Evolutionary conservation across 208 protist species (phyloP).

Genomic region (Wallacemonas sp.): DNA sequence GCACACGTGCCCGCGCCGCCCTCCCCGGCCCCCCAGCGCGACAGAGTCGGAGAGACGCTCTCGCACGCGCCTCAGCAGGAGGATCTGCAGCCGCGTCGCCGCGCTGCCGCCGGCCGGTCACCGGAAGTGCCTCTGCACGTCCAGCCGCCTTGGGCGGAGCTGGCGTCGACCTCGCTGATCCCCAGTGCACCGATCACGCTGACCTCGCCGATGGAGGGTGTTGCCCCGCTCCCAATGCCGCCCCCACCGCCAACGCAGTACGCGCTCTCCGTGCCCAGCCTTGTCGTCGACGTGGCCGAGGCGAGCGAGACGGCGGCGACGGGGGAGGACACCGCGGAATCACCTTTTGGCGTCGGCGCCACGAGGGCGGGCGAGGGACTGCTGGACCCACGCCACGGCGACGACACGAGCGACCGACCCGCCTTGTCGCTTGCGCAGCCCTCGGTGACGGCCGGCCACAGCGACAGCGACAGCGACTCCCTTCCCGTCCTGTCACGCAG

Average conservation of each 20-base stretch:
- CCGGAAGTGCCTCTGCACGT: background rate
- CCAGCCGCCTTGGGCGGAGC: background rate
- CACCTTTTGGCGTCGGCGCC: too few species aligned
- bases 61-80: background rate
- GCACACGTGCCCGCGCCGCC: background rate
- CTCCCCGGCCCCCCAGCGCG: background rate
- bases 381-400: background rate
- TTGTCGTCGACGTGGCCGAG: background rate
- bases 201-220: background rate
- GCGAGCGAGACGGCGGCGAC: background rate
- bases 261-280: background rate
- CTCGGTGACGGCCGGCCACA: background rate
- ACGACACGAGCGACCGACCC: background rate
- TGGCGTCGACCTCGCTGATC: background rate
- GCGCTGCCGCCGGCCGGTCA: background rate
- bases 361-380: too few species aligned
- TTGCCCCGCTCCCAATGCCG: background rate
- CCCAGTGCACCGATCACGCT: background rate
- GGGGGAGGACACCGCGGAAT: background rate
- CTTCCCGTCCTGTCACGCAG: background rate
- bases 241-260: background rate
- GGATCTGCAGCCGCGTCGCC: background rate
- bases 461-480: background rate
- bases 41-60: too few species aligned
- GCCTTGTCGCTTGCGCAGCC: background rate